Evolutionary conservation across 768 basidiomycete species (phyloP), one percentile per base, ranked within the genome.

Genomic region (Pholiota molesta): DNA sequence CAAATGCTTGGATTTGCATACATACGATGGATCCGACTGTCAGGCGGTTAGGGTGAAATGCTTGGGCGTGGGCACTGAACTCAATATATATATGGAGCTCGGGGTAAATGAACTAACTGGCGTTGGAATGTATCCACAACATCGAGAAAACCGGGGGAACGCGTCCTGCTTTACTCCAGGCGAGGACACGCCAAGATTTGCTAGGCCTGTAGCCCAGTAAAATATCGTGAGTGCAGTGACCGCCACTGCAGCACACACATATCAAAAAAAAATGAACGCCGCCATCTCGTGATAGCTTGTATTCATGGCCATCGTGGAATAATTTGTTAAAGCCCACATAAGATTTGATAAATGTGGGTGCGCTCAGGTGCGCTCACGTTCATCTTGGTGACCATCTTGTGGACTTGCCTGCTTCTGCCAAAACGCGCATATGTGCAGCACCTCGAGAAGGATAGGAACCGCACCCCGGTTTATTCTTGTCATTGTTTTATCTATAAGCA

Each of bases 91-190:
- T 49, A 49, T 49, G 47, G 47, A 49, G 47, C 14, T 49, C 47
- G 47, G 47, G 23, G 47, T 49, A 49, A 26, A 21, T n/a, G 21
- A 21, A 19, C 19, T 19, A 11, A 49, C 19, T 49, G 47, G 23
- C 47, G 26, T 49, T 49, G 19, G 10, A 26, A 49, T 49, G 47
- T 49, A 49, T 44, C 42, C 42, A 44, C 42, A 21, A 49, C 23
- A 26, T 49, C 47, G 47, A 49, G 47, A 49, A 49, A 49, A 49
- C 47, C 47, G 47, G 47, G 47, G 47, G 47, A 49, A 49, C 47
- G 23, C 21, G 23, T 23, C 47, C 10, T 26, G 23, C 23, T 49
- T 49, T 26, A 49, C 47, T 49, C 47, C 23, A 49, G 47, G 47
- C 19, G 26, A 49, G 9, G 7, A 49, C 47, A 49, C 47, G 47